A percentile compares a stretch with the other conserved stretches of the same genome.
These are phyloP conservation scores for Pestalotiopsis fici DNA, from an alignment of 2,329 filamentous ascomycete species.

Conservation along the genomic window DNA sequence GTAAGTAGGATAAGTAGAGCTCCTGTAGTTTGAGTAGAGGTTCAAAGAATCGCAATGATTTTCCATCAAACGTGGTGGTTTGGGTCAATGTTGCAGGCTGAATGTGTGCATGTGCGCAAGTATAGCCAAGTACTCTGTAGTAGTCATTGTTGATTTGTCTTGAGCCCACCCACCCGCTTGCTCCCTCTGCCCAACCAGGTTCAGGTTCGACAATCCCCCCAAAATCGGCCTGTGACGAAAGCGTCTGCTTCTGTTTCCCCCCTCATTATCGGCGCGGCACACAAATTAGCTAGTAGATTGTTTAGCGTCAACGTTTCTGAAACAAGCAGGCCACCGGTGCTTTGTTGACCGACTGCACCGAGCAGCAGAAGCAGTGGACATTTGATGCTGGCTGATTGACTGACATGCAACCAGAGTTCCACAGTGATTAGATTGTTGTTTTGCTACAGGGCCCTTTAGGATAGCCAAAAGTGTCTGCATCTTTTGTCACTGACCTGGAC, in stretches of 20 bases:
- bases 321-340: neutral
- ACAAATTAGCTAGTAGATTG: neutral
- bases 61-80: neutral
- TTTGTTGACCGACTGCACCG: neutral
- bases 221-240: neutral
- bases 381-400: neutral
- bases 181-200: neutral
- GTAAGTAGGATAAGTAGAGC: neutral
- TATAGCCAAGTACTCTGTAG: too few species aligned
- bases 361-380: neutral
- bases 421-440: neutral
- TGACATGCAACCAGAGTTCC: neutral
- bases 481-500: neutral
- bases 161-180: neutral
- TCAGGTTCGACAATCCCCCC: neutral
- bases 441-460: neutral
- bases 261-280: neutral
- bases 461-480: neutral
- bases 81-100: neutral
- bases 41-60: neutral
- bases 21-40: neutral
- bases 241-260: neutral
- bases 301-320: neutral
- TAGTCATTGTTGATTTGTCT: neutral
- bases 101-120: neutral